Base-by-base conservation (phyloP, 2,329 filamentous ascomycete genomes). In the Parascedosporium putredinis region DNA sequence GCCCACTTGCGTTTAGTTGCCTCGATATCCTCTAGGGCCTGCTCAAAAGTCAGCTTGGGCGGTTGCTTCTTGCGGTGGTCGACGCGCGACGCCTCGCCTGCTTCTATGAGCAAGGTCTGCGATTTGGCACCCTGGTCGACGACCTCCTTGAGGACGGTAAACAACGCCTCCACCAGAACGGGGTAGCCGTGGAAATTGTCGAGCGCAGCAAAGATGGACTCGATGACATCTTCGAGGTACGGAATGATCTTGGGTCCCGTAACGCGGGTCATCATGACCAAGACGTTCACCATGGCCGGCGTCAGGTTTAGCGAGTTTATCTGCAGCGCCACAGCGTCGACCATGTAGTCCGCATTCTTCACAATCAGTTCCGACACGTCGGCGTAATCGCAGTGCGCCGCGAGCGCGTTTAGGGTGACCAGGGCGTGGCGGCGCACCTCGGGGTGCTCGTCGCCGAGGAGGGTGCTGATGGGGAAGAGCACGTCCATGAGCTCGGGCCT, bases 181-280 rank as follows among this genome's bases (percentile, higher is more conserved):
- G 88, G 83, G 62, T 98, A 97, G 1, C 93, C 93, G 59, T 98
- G 93, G 58, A 93, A 98, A 59, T 88, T 87, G 56, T 96, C 89
- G n/a, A 98, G 69, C 0, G 90, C 88, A 0, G 86, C 85, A 63
- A 98, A 97, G 34, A 98, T 88, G 1, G 88, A 91, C 4, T 83
- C 85, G 3, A 97, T 82, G 1, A 95, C 79, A 60, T 98, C 93
- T 60, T 97, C 91, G 2, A 98, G 71, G 60, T 90, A 96, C 0
- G 90, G 89, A 9, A 98, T 74, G 20, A 98, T 65, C 6, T 75
- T 75, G 1, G 89, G 82, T 0, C 93, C 93, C 16, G 89, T 88
- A 12, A 98, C 75, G 23, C 79, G 82, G 53, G 97, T 82, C 86
- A 97, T 94, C 90, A 98, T 96, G 5, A 85, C 76, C 45, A 98